These are phyloP conservation scores for Clitopilus hobsonii DNA, from an alignment of 768 basidiomycete genomes.

Conservation along the genomic window DNA sequence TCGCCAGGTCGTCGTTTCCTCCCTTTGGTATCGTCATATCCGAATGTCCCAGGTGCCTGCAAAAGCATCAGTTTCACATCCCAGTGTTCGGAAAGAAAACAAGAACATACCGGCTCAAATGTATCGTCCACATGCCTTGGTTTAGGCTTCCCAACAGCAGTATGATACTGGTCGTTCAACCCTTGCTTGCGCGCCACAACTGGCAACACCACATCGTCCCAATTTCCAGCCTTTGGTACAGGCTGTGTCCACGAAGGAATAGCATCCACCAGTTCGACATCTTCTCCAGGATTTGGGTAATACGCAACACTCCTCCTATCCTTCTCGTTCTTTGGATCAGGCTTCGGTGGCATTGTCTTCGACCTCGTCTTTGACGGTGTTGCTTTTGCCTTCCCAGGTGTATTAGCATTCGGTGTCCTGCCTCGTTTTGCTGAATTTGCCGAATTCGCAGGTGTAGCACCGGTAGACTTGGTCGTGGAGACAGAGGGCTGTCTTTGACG, in stretches of 20 bases:
- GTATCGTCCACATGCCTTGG: slow-evolving; percentile 36
- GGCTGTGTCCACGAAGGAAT: slow-evolving; percentile 84
- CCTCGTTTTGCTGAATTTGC: not conserved
- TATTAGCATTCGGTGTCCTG: slow-evolving; percentile 9
- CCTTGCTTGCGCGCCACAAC: slow-evolving; percentile 84
- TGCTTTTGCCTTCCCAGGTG: slow-evolving; percentile 15
- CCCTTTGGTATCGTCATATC: slow-evolving; percentile 70
- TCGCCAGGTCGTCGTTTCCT: slow-evolving; percentile 36
- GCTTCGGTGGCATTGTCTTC: slow-evolving; percentile 37
- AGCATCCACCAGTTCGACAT: slow-evolving; percentile 58
- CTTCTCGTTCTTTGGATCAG: slow-evolving; percentile 34
- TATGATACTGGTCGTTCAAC: slow-evolving; percentile 63
- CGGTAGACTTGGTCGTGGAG: slow-evolving; percentile 12
- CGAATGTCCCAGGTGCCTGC: slow-evolving; percentile 82
- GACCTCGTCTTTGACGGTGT: slow-evolving; percentile 28
- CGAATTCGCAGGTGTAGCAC: not conserved
- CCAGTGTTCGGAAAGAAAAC: not conserved
- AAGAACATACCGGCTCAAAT: slow-evolving; percentile 47
- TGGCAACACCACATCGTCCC: slow-evolving; percentile 83
- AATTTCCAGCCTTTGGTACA: slow-evolving; percentile 61
- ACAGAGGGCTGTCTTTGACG: slow-evolving; percentile 26
- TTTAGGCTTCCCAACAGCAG: slow-evolving; percentile 63
- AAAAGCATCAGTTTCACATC: slow-evolving; percentile 2
- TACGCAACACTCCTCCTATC: slow-evolving; percentile 57
- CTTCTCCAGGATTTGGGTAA: slow-evolving; percentile 55